phyloP scores from a whole-genome alignment of 2,329 filamentous ascomycete genomes.

The Penicillium sp. region DNA sequence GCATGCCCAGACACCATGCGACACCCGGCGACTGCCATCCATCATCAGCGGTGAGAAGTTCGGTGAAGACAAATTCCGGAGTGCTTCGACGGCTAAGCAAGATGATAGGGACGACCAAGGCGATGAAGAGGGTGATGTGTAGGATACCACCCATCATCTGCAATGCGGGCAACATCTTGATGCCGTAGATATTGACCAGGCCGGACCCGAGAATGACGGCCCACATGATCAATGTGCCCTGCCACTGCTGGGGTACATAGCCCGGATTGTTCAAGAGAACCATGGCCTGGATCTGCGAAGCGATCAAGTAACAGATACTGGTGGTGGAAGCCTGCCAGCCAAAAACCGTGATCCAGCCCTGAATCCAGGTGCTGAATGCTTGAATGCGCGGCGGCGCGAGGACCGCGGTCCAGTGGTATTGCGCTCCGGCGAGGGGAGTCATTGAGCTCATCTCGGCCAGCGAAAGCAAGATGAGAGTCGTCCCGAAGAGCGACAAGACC shows the following conservation, averaged over 20 bases:
- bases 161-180: conserved; percentile 25
- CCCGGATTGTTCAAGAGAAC: conserved; percentile 23
- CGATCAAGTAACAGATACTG: conserved; percentile 28
- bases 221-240: conserved; percentile 36
- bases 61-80: conserved; percentile 39
- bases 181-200: conserved; percentile 30
- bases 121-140: conserved; percentile 36
- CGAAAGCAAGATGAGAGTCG: conserved; percentile 22
- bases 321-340: conserved; percentile 35
- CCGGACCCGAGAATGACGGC: conserved; percentile 29
- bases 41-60: conserved; percentile 40
- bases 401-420: conserved; percentile 40
- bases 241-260: conserved; percentile 36
- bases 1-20: conserved; percentile 42
- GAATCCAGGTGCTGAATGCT: conserved; percentile 29
- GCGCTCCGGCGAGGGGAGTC: conserved; percentile 38
- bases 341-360: conserved; percentile 33
- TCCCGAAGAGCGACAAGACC: conserved; percentile 20
- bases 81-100: conserved; percentile 28
- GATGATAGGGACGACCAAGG: conserved; percentile 32
- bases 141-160: conserved; percentile 24
- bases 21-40: conserved; percentile 41
- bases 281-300: conserved; percentile 28
- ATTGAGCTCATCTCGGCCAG: conserved; percentile 40
- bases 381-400: conserved; percentile 26